Conservation (phyloP, 2,329 filamentous ascomycete species). For the Calonectria henricotiae region DNA sequence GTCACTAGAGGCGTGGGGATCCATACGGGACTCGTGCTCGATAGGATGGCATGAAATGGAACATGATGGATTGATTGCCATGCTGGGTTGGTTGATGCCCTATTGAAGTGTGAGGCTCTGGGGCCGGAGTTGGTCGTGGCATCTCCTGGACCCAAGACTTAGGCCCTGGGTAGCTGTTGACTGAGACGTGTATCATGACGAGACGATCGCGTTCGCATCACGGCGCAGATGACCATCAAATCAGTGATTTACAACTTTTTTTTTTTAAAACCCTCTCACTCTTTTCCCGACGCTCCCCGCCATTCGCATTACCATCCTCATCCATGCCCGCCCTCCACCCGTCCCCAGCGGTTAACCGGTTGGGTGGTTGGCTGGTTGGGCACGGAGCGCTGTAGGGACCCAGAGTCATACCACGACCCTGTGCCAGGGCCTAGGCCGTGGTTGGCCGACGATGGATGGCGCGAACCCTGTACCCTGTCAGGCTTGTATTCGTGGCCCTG, state of each 20-base stretch:
- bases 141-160: neutral
- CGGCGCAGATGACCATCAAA: neutral
- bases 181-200: constrained; percentile 17
- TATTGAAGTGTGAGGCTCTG: constrained; percentile 6
- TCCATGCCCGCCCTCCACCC: constrained; percentile 29
- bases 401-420: constrained; percentile 26
- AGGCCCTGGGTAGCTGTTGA: neutral
- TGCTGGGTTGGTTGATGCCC: constrained; percentile 18
- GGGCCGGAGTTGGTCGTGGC: neutral
- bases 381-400: constrained; percentile 34
- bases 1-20: constrained; percentile 18
- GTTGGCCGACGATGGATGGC: constrained; percentile 5
- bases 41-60: constrained; percentile 23
- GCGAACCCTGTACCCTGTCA: constrained; percentile 22
- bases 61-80: constrained; percentile 8
- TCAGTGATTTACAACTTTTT: neutral
- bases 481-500: constrained; percentile 35
- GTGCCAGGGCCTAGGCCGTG: constrained; percentile 5
- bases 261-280: neutral
- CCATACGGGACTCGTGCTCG: neutral
- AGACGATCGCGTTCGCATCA: neutral
- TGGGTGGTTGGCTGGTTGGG: constrained; percentile 43
- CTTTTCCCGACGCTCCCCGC: constrained; percentile 13
- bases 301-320: constrained; percentile 9
- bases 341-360: constrained; percentile 43